Evolutionary conservation across 805 yeast species (phyloP).

Genomic region (Maudiozyma serrabonitensis): DNA sequence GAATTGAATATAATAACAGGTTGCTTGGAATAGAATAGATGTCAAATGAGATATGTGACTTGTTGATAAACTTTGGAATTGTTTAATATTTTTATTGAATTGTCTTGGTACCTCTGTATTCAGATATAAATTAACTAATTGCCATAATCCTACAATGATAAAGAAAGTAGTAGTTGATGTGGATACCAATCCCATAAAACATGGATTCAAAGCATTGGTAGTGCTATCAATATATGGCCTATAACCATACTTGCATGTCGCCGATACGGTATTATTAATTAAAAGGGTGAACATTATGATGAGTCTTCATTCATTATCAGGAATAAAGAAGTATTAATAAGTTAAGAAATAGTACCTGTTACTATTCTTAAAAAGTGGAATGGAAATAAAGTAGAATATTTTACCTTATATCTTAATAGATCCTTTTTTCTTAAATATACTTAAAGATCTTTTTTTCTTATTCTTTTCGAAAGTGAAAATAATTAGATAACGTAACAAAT

Average conservation of each 20-base stretch:
- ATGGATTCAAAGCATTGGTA: conserved; percentile 29
- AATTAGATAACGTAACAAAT: too few species aligned
- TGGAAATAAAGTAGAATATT: too few species aligned
- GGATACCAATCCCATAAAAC: conserved; percentile 21
- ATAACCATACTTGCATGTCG: conserved; percentile 13
- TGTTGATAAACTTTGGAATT: conserved; percentile 7
- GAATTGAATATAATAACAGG: conserved; percentile 9
- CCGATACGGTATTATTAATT: background rate
- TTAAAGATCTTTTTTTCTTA: too few species aligned
- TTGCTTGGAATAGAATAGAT: conserved; percentile 14
- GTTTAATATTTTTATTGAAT: conserved; percentile 4
- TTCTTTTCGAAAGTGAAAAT: too few species aligned
- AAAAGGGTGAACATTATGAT: background rate
- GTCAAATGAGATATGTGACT: conserved; percentile 16
- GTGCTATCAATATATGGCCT: conserved; percentile 29
- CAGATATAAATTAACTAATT: conserved; percentile 11
- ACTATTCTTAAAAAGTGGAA: too few species aligned
- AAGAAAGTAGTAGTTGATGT: conserved; percentile 10
- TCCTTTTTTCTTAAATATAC: too few species aligned
- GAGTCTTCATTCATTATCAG: background rate
- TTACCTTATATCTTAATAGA: too few species aligned
- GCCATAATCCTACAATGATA: conserved; percentile 16
- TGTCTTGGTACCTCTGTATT: conserved; percentile 14
- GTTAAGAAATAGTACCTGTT: too few species aligned
- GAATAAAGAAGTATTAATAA: background rate